Percentiles rank a stretch among this genome's conserved stretches.
Conservation (phyloP, 768 basidiomycete genomes). For the Kwoniella botswanensis region DNA sequence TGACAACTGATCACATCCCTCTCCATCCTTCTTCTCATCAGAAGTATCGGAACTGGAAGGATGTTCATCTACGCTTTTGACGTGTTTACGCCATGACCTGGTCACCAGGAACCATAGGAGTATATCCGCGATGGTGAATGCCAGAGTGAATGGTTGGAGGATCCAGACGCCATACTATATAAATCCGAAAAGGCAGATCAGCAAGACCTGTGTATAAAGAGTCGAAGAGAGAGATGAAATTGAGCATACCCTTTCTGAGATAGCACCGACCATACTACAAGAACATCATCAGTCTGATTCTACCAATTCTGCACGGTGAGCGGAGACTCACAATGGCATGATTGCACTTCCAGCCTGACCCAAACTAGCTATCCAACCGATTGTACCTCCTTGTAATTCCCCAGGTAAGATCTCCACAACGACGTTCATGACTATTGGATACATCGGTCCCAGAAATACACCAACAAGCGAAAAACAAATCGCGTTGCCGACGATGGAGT, state of each 20-base stretch:
- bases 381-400: conserved; percentile 68
- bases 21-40: too few relatives aligned
- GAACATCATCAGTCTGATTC: not conserved
- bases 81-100: conserved; percentile 10
- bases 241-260: conserved; percentile 32
- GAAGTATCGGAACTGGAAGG: too few relatives aligned
- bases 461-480: conserved; percentile 71
- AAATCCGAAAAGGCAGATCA: not conserved
- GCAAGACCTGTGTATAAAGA: not conserved
- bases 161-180: conserved; percentile 48
- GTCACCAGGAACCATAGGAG: conserved; percentile 49
- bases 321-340: conserved; percentile 56
- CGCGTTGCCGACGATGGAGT: conserved; percentile 68
- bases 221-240: not conserved
- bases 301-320: not conserved
- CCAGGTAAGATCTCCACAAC: conserved; percentile 72
- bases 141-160: conserved; percentile 45
- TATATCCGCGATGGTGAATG: conserved; percentile 33
- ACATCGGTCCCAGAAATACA: conserved; percentile 75
- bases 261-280: conserved; percentile 43
- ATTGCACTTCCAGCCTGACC: conserved; percentile 58
- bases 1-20: too few relatives aligned
- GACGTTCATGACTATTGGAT: conserved; percentile 64
- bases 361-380: conserved; percentile 58
- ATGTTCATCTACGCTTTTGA: not conserved